phyloP scores from a whole-genome alignment of 2,329 filamentous ascomycete species.

The Aspergillus sclerotialis region DNA sequence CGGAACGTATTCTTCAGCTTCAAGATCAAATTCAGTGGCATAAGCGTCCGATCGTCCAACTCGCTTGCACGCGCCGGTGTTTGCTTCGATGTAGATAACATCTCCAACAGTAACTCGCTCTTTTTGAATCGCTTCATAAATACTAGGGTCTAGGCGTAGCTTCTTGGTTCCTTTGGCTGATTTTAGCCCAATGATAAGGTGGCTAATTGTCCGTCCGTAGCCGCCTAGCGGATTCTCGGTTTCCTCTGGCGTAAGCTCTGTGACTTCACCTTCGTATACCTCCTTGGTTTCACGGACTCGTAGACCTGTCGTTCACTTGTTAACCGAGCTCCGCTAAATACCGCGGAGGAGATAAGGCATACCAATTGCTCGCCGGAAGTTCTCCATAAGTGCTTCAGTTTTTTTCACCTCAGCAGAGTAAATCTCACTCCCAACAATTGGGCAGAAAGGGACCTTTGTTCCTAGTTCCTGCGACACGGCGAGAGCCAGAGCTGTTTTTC shows the following conservation, averaged over 20 bases:
- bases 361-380: constrained; percentile 94
- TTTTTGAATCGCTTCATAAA: constrained; percentile 99
- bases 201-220: constrained; percentile 96
- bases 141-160: constrained; percentile 89
- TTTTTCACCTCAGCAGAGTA: constrained; percentile 99
- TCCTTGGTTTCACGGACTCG: constrained; percentile 98
- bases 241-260: constrained; percentile 94
- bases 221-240: constrained; percentile 94
- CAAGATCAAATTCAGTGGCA: constrained; percentile 95
- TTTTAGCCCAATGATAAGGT: constrained; percentile 88
- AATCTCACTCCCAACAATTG: constrained; percentile 95
- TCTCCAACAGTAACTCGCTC: constrained; percentile 93
- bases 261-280: constrained; percentile 98
- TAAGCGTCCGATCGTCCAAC: constrained; percentile 95
- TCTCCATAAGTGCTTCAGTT: constrained; percentile 98
- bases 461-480: constrained; percentile 95
- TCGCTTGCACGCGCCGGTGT: constrained; percentile 95
- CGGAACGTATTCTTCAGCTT: constrained; percentile 97
- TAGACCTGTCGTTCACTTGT: constrained; percentile 45
- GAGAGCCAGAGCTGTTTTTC: constrained; percentile 92
- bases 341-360: constrained; percentile 11
- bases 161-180: constrained; percentile 97
- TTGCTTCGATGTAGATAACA: constrained; percentile 98
- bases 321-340: not conserved
- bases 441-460: constrained; percentile 97